Conservation (phyloP, 345 rosid species). For the Excoecaria cochinchinensis region DNA sequence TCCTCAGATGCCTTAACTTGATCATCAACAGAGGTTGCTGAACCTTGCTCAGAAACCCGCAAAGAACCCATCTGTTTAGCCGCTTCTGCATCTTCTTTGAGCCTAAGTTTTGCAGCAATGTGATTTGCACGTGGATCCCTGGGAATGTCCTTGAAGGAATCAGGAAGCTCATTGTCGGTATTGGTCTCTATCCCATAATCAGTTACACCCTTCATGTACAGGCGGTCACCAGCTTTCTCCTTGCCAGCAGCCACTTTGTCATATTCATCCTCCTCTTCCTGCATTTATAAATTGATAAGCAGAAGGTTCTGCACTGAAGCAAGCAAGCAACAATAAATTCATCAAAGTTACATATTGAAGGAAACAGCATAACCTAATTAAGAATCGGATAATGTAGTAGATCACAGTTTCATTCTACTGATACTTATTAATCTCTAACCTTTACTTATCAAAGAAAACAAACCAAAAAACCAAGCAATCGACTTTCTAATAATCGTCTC, state of each 20-base stretch:
- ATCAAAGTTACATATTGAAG: background rate
- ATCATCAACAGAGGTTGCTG: background rate
- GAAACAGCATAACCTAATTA: background rate
- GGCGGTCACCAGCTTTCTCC: conserved; percentile 46
- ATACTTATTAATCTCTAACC: background rate
- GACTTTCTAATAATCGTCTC: too few relatives aligned
- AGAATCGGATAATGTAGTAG: background rate
- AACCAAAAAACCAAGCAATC: too few relatives aligned
- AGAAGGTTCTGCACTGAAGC: background rate
- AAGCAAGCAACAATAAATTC: background rate
- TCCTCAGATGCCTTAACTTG: conserved; percentile 33
- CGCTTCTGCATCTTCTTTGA: conserved; percentile 73
- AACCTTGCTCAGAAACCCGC: conserved; percentile 35
- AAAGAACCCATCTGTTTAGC: conserved; percentile 52
- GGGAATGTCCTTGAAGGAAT: conserved; percentile 33
- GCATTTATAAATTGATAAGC: conserved; percentile 1
- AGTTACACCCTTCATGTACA: conserved; percentile 46
- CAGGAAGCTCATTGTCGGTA: conserved; percentile 47
- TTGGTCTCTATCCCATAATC: conserved; percentile 54
- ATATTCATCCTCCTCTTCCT: conserved; percentile 78
- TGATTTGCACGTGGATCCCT: conserved; percentile 84
- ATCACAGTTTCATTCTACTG: background rate
- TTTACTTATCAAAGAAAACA: too few relatives aligned
- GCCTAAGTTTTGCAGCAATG: conserved; percentile 58
- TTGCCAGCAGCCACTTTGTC: conserved; percentile 64